Base-by-base conservation (phyloP, 2,329 filamentous ascomycete genomes). In the Talaromyces marneffei region DNA sequence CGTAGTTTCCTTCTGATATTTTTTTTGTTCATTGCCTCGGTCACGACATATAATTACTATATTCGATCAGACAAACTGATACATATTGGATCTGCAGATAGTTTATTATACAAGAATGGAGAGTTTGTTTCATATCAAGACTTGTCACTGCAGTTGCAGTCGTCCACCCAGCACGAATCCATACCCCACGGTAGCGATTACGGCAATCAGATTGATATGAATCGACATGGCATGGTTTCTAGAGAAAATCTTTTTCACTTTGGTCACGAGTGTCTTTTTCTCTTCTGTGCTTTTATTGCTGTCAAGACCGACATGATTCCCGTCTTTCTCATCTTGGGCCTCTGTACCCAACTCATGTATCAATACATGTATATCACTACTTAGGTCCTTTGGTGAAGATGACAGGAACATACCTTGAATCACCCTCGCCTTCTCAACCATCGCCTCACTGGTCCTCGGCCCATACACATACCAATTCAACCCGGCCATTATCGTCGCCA, bases 141-240 rank as follows among this genome's bases (percentile, higher is more conserved):
- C 18, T 20, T 31, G 29, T 33, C 29, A 52, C 29, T 52, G n/a
- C n/a, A 52, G 8, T 55, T 44, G 56, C 56, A 72, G 52, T 3
- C 54, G 64, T 1, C 62, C 64, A 8, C 67, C 64, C 10, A 72
- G 62, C 3, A 65, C 67, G 57, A 72, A 69, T 0, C 66, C 70
- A 62, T 74, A 74, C 20, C 55, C 64, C 1, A 73, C 54, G 0
- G 70, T 71, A 4, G 70, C 69, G 20, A 70, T 48, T 25, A 79
- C 67, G 0, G 74, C 69, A 20, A 79, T 67, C 2, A 77, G 66
- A 62, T 80, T 79, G 23, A 79, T 33, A 69, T 78, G 77, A 31
- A 79, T 78, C 10, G 70, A 72, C 73, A 78, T 77, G 8, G 75
- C 76, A 66, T 79, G 75, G 23, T 71, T 71, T 10, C 66, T 63